phyloP scores from a whole-genome alignment of 768 basidiomycete genomes.

The Tylopilus sp. region DNA sequence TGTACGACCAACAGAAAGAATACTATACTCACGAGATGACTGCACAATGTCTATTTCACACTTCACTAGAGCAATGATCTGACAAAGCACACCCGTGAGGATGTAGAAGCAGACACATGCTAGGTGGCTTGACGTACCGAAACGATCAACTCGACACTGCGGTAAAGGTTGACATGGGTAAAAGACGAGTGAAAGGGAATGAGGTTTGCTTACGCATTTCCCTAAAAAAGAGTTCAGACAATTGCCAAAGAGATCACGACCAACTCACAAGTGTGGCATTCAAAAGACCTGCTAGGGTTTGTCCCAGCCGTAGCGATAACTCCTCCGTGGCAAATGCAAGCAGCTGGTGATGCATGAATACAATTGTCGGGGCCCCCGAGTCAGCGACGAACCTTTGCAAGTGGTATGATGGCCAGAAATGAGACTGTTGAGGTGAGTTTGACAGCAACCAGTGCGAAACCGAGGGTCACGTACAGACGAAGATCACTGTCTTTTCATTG shows the following conservation, averaged over 20 bases:
- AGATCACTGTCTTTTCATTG: constrained; percentile 56
- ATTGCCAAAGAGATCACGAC: background rate
- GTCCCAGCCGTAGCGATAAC: constrained; percentile 74
- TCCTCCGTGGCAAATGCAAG: constrained; percentile 87
- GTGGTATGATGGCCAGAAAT: constrained; percentile 79
- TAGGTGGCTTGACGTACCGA: constrained; percentile 43
- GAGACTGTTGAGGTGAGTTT: constrained; percentile 46
- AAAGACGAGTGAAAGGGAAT: background rate
- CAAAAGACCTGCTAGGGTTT: constrained; percentile 77
- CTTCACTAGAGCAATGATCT: constrained; percentile 80
- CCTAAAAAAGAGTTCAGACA: constrained; percentile 14
- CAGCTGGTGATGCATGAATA: constrained; percentile 39
- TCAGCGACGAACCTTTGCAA: constrained; percentile 58
- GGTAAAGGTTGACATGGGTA: background rate
- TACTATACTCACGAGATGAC: constrained; percentile 55
- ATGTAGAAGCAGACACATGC: background rate
- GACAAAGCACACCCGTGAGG: background rate
- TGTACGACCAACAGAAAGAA: background rate
- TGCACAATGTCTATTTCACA: constrained; percentile 82
- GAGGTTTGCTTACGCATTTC: constrained; percentile 27
- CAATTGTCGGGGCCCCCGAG: background rate
- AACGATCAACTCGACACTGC: constrained; percentile 59
- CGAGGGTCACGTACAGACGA: constrained; percentile 55
- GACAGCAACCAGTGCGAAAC: background rate
- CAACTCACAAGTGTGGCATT: constrained; percentile 75